Base-by-base conservation (phyloP, 805 yeast species). In the Candida koratica region DNA sequence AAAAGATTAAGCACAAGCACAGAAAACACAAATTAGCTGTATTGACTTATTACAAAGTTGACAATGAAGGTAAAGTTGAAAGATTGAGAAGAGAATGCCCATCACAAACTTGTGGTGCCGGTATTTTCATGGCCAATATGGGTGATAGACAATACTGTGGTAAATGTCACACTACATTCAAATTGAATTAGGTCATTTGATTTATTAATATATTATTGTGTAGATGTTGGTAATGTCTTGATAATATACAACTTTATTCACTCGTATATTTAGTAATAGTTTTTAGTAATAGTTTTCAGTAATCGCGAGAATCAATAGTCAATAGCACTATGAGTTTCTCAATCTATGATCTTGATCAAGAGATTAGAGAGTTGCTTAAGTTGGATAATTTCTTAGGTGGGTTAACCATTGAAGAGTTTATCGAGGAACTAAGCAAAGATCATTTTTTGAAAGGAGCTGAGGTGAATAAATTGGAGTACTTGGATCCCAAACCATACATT, bases 121-220 rank as follows among this genome's bases (percentile, higher is more conserved):
- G 97, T 84, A 83, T 86, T 72, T 90, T 90, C 93, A 88, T 93
- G 96, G 98, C 97, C 61, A 83, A 89, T 88, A 89, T 85, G 90
- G 73, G 77, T 69, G 89, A 83, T 84, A 89, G 98, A 81, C 95
- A 84, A 75, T 93, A 93, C 97, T 93, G 98, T 77, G 98, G 98
- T 78, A 88, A 85, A 79, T 93, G 98, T 79, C 97, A 89, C 83
- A 76, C 84, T 61, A 89, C 96, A 71, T 83, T 81, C 77, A 83
- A 80, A 67, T 64, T 55, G 18, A 39, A 34, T 31, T 39, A 38
- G 25, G 23, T 24, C 17, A 22, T 5, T 25, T 20, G 10, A 10
- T 13, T 25, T 8, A n/a, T n/a, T n/a, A n/a, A n/a, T n/a, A n/a
- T n/a, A n/a, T n/a, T n/a, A n/a, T n/a, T n/a, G n/a, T n/a, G n/a